Percentiles rank a stretch among this genome's conserved stretches.
phyloP scores from a whole-genome alignment of 306 rosid species.

The Pyrus betulifolia region DNA sequence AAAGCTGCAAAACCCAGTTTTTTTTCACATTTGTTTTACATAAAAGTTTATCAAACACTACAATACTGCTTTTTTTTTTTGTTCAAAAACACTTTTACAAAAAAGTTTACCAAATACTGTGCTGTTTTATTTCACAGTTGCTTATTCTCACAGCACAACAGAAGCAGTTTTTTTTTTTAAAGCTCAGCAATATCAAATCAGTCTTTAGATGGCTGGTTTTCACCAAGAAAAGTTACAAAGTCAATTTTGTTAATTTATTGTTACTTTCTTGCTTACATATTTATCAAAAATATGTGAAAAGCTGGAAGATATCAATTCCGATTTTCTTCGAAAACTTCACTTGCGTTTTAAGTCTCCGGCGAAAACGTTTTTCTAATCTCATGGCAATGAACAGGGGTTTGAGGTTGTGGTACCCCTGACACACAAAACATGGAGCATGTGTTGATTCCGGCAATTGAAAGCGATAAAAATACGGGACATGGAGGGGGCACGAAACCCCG shows the following conservation, averaged over 20 bases:
- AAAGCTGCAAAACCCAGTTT: too few species aligned
- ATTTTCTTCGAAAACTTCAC: not conserved
- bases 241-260: conserved; percentile 1
- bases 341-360: not conserved
- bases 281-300: not conserved
- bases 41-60: too few species aligned
- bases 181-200: too few species aligned
- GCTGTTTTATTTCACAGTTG: too few species aligned
- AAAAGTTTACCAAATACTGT: too few species aligned
- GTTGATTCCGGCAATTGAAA: conserved; percentile 65
- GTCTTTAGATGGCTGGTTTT: conserved; percentile 23
- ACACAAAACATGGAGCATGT: conserved; percentile 73
- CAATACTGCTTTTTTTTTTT: too few species aligned
- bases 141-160: too few species aligned
- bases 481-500: conserved; percentile 67
- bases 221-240: conserved; percentile 47
- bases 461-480: conserved; percentile 61
- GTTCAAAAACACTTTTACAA: too few species aligned
- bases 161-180: too few species aligned
- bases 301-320: not conserved
- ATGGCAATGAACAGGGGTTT: conserved; percentile 50
- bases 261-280: not conserved
- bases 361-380: not conserved
- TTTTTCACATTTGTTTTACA: too few species aligned
- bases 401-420: conserved; percentile 76